A percentile compares a stretch with the other conserved stretches of the same genome.
Evolutionary conservation across 164 flowering plant species (phyloP).

Genomic region (Dillenia turbinata): DNA sequence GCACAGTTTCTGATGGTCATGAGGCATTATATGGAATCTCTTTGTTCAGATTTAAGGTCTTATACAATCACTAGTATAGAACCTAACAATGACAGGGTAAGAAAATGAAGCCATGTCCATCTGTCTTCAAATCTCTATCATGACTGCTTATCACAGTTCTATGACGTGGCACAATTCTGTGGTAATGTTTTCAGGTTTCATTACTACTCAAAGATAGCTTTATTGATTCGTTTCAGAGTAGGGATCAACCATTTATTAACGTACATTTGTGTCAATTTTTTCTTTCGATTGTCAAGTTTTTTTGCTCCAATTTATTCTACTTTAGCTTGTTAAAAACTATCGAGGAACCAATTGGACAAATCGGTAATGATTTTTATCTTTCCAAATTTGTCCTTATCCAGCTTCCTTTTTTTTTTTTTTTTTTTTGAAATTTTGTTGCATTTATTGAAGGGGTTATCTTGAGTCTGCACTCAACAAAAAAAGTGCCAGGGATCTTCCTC

Average conservation of each 20-base stretch:
- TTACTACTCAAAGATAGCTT: conserved; percentile 92
- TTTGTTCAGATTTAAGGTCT: conserved; percentile 70
- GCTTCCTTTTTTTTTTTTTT: too few species aligned
- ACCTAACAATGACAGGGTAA: conserved; percentile 83
- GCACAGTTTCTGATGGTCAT: conserved; percentile 54
- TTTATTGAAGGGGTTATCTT: too few species aligned
- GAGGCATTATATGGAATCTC: conserved; percentile 73
- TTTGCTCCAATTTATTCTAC: not conserved
- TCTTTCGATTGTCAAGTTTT: not conserved
- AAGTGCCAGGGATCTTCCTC: too few species aligned
- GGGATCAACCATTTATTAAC: conserved; percentile 77
- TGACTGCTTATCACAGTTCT: not conserved
- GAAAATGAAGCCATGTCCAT: not conserved
- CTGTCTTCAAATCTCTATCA: too few species aligned
- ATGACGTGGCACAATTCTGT: not conserved
- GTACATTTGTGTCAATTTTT: conserved; percentile 27
- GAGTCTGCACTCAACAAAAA: too few species aligned
- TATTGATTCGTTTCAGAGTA: conserved; percentile 72
- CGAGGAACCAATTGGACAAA: too few species aligned
- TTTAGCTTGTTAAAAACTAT: not conserved
- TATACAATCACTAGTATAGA: conserved; percentile 89
- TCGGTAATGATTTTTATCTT: too few species aligned
- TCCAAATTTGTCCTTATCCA: too few species aligned
- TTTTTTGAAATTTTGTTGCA: too few species aligned
- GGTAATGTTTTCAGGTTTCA: conserved; percentile 58